Conservation (phyloP, 2,329 filamentous ascomycete genomes). For the Talaromyces amestolkiae region DNA sequence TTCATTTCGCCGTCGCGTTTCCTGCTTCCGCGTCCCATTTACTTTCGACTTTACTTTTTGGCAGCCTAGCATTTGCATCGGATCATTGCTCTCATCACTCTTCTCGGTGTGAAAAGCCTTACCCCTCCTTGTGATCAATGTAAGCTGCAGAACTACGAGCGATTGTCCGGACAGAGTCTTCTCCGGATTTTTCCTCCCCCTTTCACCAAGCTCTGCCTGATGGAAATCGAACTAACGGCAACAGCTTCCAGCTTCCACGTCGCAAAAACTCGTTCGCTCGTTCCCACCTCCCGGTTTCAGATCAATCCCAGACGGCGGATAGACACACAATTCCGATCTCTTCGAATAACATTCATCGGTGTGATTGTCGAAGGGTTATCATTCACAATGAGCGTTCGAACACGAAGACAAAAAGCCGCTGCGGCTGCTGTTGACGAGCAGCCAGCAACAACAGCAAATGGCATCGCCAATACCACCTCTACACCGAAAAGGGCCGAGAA, state of each 20-base stretch:
- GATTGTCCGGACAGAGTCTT: neutral
- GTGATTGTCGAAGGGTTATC: neutral
- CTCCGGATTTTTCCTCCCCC: neutral
- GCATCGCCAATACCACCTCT: slow-evolving; percentile 31
- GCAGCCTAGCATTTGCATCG: neutral
- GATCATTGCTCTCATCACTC: neutral
- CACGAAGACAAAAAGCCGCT: slow-evolving; percentile 41
- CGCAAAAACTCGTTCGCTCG: neutral
- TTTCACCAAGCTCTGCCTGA: neutral
- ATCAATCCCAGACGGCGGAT: neutral
- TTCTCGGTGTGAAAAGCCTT: neutral
- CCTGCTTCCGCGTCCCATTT: neutral
- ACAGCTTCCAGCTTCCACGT: neutral
- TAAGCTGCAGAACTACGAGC: neutral
- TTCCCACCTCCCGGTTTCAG: neutral
- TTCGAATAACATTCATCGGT: neutral
- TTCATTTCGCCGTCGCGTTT: neutral
- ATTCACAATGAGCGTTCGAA: slow-evolving; percentile 36
- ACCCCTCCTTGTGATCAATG: neutral
- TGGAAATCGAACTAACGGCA: neutral
- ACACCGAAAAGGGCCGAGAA: slow-evolving; percentile 31
- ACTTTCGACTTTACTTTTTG: neutral
- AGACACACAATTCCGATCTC: neutral
- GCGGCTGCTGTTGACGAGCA: slow-evolving; percentile 33
- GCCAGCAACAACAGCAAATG: slow-evolving; percentile 31